Evolutionary conservation across 1,284 basidiomycete species (phyloP).

Genomic region (Leccinum huronense): DNA sequence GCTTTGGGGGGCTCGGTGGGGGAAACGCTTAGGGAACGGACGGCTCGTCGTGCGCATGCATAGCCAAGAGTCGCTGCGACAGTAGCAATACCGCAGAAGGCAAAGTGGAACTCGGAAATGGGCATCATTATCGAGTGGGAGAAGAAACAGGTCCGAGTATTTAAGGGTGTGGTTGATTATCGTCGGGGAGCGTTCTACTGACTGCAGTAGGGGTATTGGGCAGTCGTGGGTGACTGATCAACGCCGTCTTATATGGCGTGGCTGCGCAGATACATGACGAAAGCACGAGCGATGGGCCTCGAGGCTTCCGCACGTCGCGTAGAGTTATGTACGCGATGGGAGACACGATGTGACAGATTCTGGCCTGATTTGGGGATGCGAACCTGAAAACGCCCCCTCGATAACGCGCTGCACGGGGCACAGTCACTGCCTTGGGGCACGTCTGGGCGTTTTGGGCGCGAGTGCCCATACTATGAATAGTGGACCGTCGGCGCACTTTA

Average conservation of each 20-base stretch:
- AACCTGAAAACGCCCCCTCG: constrained; percentile 5
- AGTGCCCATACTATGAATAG: constrained; percentile 5
- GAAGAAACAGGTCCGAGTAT: constrained; percentile 19
- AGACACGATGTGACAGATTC: constrained; percentile 18
- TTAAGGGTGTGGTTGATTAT: constrained; percentile 20
- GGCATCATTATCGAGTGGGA: constrained; percentile 28
- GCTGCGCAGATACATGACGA: constrained; percentile 26
- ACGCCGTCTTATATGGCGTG: constrained; percentile 35
- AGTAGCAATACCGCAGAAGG: constrained; percentile 54
- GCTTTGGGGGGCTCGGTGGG: constrained; percentile 23
- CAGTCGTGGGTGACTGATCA: constrained; percentile 22
- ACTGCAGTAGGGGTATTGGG: constrained; percentile 19
- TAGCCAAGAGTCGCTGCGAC: constrained; percentile 59
- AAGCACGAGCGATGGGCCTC: constrained; percentile 32
- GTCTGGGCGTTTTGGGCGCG: constrained; percentile 11
- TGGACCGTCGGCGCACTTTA: not conserved
- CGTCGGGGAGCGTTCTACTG: not conserved
- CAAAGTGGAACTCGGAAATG: constrained; percentile 43
- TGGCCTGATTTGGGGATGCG: constrained; percentile 11
- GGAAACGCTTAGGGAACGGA: constrained; percentile 20
- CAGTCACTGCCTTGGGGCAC: constrained; percentile 17
- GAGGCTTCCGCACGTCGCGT: constrained; percentile 30
- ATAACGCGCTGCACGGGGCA: constrained; percentile 17
- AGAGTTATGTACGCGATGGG: constrained; percentile 13
- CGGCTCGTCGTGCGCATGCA: constrained; percentile 45